Conservation (phyloP, 2,329 filamentous ascomycete species). For the Stachybotrys chartarum region DNA sequence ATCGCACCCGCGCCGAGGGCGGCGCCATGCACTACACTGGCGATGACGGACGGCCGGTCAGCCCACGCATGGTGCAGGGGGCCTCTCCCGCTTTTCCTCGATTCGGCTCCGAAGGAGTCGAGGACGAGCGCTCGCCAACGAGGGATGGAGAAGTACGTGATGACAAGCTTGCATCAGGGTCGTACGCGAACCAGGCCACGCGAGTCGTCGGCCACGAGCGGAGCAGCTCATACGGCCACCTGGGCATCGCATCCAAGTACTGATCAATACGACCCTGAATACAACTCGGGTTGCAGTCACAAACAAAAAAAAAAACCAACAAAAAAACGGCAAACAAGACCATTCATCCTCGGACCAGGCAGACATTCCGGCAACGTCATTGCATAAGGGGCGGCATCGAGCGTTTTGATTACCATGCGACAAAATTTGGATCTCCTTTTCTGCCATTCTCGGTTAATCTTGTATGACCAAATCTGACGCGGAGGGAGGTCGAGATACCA, state of each 20-base stretch:
- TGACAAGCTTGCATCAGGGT: slow-evolving; percentile 20
- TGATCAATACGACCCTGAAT: background rate
- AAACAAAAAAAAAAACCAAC: background rate
- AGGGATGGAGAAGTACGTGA: slow-evolving; percentile 9
- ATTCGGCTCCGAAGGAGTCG: slow-evolving; percentile 16
- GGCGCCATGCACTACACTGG: slow-evolving; percentile 33
- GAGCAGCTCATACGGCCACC: slow-evolving; percentile 26
- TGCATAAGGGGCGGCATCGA: background rate
- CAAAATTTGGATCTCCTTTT: too few relatives aligned
- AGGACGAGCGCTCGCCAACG: slow-evolving; percentile 9
- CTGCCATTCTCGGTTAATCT: background rate
- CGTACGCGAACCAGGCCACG: slow-evolving; percentile 13
- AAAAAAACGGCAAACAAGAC: slow-evolving; percentile 1
- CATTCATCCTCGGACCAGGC: slow-evolving; percentile 17
- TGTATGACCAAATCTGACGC: background rate
- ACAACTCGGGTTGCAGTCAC: background rate
- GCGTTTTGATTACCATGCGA: background rate
- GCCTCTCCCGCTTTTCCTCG: slow-evolving; percentile 14
- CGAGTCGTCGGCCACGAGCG: slow-evolving; percentile 21
- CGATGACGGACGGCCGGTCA: slow-evolving; percentile 18
- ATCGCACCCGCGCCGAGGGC: slow-evolving; percentile 48
- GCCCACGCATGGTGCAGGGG: slow-evolving; percentile 13
- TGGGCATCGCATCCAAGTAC: slow-evolving; percentile 13
- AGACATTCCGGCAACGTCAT: slow-evolving; percentile 1
- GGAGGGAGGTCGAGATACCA: background rate